Conservation (phyloP, 768 basidiomycete species). For the Leccinum rimulosum region DNA sequence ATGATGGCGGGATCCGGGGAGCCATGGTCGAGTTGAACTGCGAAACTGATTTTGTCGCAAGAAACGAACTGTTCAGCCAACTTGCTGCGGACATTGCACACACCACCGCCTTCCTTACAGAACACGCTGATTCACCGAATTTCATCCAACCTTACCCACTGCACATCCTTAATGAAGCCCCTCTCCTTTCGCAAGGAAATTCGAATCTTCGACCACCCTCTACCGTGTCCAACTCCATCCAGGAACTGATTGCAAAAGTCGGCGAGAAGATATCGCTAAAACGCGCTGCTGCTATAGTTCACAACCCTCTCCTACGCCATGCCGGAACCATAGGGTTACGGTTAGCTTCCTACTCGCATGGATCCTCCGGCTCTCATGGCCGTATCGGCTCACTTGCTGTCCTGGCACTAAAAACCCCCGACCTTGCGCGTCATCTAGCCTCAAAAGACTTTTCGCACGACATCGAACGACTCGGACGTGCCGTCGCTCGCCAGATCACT, state of each 20-base stretch:
- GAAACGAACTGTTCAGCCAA: constrained; percentile 77
- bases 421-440: constrained; percentile 42
- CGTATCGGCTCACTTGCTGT: constrained; percentile 59
- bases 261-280: constrained; percentile 77
- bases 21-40: constrained; percentile 92
- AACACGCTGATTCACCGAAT: constrained; percentile 31
- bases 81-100: constrained; percentile 80
- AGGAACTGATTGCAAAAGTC: constrained; percentile 67
- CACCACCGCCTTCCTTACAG: constrained; percentile 72
- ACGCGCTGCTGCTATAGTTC: constrained; percentile 48
- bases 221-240: constrained; percentile 63
- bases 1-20: constrained; percentile 58
- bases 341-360: constrained; percentile 61
- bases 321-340: constrained; percentile 40
- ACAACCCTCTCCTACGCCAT: constrained; percentile 37
- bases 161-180: constrained; percentile 57
- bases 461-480: constrained; percentile 62
- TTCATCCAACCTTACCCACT: constrained; percentile 51
- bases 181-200: constrained; percentile 51
- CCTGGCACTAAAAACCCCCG: constrained; percentile 49
- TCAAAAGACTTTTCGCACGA: constrained; percentile 53
- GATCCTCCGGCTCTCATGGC: constrained; percentile 50
- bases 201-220: constrained; percentile 34
- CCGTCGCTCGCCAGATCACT: constrained; percentile 80
- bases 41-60: constrained; percentile 95